Base-by-base conservation (phyloP, 2,329 filamentous ascomycete species). In the Colletotrichum aenigma region DNA sequence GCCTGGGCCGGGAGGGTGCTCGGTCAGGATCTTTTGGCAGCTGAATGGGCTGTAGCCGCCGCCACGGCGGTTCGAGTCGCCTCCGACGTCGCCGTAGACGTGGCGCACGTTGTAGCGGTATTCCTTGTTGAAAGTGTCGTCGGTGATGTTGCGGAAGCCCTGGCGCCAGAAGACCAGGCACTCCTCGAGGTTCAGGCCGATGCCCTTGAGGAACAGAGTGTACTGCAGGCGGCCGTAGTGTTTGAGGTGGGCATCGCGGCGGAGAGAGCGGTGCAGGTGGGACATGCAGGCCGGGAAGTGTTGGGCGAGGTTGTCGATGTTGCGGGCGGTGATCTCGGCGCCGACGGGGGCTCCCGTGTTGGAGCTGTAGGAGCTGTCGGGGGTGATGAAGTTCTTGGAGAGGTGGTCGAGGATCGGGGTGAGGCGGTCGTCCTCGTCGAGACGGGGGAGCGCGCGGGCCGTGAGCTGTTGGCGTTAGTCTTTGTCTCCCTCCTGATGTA, bases 31-130 rank as follows among this genome's bases (percentile, higher is more conserved):
- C 86, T 97, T 98, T 82, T 98, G 96, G 84, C 97, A 99, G 70
- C 94, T 97, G 82, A 95, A 97, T 0, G 97, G 95, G 65, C 94
- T 94, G 83, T 98, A 98, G 24, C 96, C 96, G 70, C 94, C 91
- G 56, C 96, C 94, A 70, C 96, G 92, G 36, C 96, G 91, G 82
- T 98, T 98, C 24, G 93, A 90, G 84, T 98, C 96, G 74, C 96
- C 96, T 70, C 97, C 97, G 1, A 98, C 97, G 81, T 98, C 96
- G 78, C 97, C 97, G 83, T 98, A 99, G 1, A 89, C 85, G 89
- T 99, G 96, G n/a, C 96, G 94, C 74, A 98, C 92, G 83, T 99
- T 98, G 89, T 99, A 99, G 60, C 94, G 91, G 86, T 99, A 98
- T 83, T 98, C 96, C 82, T 98, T 98, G 86, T 97, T 97, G 90